These are phyloP conservation scores for Backusella parvicylindrica DNA, from an alignment of 192 early-diverging fungal species.

Conservation along the genomic window DNA sequence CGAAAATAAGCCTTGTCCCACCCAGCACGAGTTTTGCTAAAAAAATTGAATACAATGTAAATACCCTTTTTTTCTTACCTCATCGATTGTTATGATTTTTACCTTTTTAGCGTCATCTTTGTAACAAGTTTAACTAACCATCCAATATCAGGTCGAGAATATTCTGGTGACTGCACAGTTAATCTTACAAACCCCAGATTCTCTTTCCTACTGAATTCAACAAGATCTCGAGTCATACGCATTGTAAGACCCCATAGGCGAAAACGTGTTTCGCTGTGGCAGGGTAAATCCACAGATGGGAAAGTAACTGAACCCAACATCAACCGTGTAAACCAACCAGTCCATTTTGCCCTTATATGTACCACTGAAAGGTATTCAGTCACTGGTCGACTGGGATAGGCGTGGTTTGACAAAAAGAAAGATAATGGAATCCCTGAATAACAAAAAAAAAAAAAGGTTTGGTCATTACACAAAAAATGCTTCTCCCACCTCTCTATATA, in stretches of 20 bases:
- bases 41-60: background rate
- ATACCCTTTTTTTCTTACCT: background rate
- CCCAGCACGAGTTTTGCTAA: conserved; percentile 4
- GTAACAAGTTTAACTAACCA: background rate
- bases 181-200: conserved; percentile 8
- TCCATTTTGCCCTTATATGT: background rate
- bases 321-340: background rate
- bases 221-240: conserved; percentile 24
- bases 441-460: background rate
- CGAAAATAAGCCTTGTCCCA: conserved; percentile 9
- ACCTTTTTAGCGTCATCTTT: background rate
- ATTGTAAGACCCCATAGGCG: conserved; percentile 32
- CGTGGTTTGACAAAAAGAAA: conserved; percentile 24
- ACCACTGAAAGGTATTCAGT: conserved; percentile 9
- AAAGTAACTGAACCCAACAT: conserved; percentile 27
- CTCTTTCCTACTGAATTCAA: conserved; percentile 8
- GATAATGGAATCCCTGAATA: conserved; percentile 27
- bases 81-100: background rate
- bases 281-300: conserved; percentile 28
- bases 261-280: background rate
- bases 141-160: conserved; percentile 19
- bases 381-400: background rate
- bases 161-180: background rate
- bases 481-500: background rate
- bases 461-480: background rate